Conservation (phyloP, 169 alveolate species). For the Cyclospora cayetanensis region DNA sequence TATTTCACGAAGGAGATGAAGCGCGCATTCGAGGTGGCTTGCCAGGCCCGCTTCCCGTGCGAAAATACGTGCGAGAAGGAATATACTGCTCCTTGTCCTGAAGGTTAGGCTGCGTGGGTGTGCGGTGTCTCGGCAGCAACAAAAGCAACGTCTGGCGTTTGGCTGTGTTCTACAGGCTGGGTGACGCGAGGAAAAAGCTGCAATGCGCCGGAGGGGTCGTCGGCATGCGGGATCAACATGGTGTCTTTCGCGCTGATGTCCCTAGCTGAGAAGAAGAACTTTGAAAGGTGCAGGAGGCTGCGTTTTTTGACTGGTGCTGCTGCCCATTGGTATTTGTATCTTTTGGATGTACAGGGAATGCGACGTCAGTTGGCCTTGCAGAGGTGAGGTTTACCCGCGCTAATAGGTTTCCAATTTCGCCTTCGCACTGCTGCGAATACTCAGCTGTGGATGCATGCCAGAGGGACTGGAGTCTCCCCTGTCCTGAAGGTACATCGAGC, state of each 20-base stretch:
- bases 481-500: constrained; percentile 22
- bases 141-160: neutral
- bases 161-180: neutral
- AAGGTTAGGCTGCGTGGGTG: neutral
- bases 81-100: constrained; percentile 35
- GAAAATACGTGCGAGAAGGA: constrained; percentile 57
- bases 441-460: constrained; percentile 51
- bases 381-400: neutral
- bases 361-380: constrained; percentile 28
- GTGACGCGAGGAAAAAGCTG: neutral
- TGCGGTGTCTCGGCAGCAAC: neutral
- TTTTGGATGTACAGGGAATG: constrained; percentile 4
- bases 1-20: constrained; percentile 60
- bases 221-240: neutral
- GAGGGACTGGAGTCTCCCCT: constrained; percentile 46
- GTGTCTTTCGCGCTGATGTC: neutral
- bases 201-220: neutral
- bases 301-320: too few species aligned
- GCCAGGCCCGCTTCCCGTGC: constrained; percentile 64
- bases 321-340: too few species aligned
- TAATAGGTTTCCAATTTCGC: neutral
- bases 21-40: neutral
- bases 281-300: neutral
- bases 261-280: neutral
- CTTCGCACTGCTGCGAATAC: neutral